Base-by-base conservation (phyloP, 2,329 filamentous ascomycete species). In the Westerdykella ornata region DNA sequence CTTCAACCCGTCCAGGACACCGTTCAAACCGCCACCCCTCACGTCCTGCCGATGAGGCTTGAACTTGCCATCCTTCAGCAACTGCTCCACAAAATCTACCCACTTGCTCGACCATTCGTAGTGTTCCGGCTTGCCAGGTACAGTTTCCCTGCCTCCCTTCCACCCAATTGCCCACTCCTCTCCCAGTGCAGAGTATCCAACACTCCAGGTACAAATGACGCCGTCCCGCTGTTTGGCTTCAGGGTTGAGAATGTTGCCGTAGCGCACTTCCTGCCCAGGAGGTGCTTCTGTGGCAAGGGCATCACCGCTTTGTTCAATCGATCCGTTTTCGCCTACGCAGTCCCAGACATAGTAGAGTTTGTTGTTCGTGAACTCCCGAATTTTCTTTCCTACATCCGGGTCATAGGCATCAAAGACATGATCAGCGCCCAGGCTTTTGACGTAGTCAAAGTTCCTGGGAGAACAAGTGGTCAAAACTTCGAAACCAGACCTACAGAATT, bases 391-490 rank as follows among this genome's bases (percentile, higher is more conserved):
- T 32, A 59, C 63, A n/a, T 62, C 65, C 0, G 68, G 61, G 15
- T 64, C 64, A 30, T 61, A 62, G 60, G 76, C 76, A 57, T 76
- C 70, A 50, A 75, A 73, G 9, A 62, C 65, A 42, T 52, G 57
- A 37, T 65, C 61, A 1, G 72, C 72, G 19, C 74, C 74, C 14
- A 71, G 57, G 1, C 48, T 52, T 43, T 67, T 68, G 3, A 71
- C 66, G 15, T 73, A 67, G 4, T 67, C 61, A 51, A 69, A 71
- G 50, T 73, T 74, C 30, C 52, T 55, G 5, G 66, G 59, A 1
- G 67, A 70, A 49, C 65, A 68, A 14, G 68, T 72, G 4, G 67
- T 64, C 33, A 72, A 51, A 29, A 73, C 70, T n/a, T 61, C 49
- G 38, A 57, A 57, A 17, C 66, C 67, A 31, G 62, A 66, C 18